Conservation (phyloP, 192 early-diverging fungal species). For the Lunasporangiospora selenospora region DNA sequence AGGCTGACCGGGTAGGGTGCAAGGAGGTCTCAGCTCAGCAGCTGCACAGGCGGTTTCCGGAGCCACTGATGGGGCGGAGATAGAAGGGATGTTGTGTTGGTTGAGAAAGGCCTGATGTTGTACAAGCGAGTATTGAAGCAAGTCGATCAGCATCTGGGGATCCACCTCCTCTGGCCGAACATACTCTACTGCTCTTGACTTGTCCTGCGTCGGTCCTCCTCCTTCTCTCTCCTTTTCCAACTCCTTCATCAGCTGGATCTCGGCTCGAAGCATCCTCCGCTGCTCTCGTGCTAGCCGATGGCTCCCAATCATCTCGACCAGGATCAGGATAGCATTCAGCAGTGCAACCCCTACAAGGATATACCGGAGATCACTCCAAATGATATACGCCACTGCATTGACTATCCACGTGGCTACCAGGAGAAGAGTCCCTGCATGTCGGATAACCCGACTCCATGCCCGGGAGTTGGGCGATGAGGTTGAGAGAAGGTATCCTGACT, state of each 20-base stretch:
- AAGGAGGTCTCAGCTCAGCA: too few species aligned
- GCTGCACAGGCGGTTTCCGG: too few species aligned
- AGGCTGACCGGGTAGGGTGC: neutral
- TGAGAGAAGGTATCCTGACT: neutral
- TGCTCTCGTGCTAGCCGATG: constrained; percentile 1
- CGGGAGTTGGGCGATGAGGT: constrained; percentile 1
- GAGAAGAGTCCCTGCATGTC: neutral
- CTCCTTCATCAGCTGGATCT: too few species aligned
- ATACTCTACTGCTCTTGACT: too few species aligned
- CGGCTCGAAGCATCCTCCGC: constrained; percentile 4
- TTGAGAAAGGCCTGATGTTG: neutral
- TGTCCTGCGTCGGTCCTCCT: too few species aligned
- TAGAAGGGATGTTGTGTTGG: too few species aligned
- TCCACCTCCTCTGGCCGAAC: constrained; percentile 4
- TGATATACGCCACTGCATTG: neutral
- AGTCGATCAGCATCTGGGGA: neutral
- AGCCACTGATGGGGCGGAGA: too few species aligned
- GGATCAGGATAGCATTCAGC: neutral
- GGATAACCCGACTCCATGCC: neutral
- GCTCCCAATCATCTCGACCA: neutral
- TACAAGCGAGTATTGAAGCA: neutral
- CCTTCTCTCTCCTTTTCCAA: too few species aligned
- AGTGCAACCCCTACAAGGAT: neutral
- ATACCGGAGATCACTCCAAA: neutral
- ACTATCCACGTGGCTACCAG: neutral